These are phyloP conservation scores for Penicillium sp. DNA, from an alignment of 2,329 filamentous ascomycete species.

Conservation along the genomic window DNA sequence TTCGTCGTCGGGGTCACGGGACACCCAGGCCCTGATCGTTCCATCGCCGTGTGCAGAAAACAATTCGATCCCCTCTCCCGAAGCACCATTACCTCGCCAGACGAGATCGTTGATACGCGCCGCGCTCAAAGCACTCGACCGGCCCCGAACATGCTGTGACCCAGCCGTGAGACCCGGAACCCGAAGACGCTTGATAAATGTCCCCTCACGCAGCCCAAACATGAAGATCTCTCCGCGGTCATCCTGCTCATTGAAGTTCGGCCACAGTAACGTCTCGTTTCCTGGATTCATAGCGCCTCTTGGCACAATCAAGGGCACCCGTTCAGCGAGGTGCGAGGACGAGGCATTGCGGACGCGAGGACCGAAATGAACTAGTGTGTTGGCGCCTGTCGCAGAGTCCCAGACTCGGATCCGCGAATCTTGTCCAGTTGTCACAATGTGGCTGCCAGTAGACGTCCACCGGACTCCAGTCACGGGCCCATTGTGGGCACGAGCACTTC, in stretches of 20 bases:
- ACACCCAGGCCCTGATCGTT: conserved; percentile 74
- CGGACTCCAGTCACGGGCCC: conserved; percentile 79
- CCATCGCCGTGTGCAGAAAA: conserved; percentile 84
- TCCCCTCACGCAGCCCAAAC: conserved; percentile 75
- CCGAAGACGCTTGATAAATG: conserved; percentile 65
- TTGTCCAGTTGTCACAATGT: conserved; percentile 75
- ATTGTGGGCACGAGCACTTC: conserved; percentile 62
- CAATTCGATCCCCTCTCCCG: conserved; percentile 60
- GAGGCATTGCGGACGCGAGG: conserved; percentile 70
- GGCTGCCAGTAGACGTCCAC: conserved; percentile 76
- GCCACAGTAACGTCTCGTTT: conserved; percentile 70
- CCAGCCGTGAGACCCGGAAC: conserved; percentile 55
- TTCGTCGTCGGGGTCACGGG: conserved; percentile 52
- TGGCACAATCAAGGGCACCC: conserved; percentile 62
- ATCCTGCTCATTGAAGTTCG: conserved; percentile 68
- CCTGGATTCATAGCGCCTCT: conserved; percentile 53
- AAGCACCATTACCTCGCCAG: conserved; percentile 65
- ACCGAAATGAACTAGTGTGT: conserved; percentile 84
- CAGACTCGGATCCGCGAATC: conserved; percentile 84
- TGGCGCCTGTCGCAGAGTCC: conserved; percentile 74
- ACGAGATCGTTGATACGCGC: conserved; percentile 70
- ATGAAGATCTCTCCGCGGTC: conserved; percentile 67
- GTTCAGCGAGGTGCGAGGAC: conserved; percentile 56
- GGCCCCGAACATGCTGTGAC: conserved; percentile 35
- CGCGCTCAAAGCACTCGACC: conserved; percentile 47